Conservation (phyloP, 116 monocot species). For the Trichopus zeylanicus region DNA sequence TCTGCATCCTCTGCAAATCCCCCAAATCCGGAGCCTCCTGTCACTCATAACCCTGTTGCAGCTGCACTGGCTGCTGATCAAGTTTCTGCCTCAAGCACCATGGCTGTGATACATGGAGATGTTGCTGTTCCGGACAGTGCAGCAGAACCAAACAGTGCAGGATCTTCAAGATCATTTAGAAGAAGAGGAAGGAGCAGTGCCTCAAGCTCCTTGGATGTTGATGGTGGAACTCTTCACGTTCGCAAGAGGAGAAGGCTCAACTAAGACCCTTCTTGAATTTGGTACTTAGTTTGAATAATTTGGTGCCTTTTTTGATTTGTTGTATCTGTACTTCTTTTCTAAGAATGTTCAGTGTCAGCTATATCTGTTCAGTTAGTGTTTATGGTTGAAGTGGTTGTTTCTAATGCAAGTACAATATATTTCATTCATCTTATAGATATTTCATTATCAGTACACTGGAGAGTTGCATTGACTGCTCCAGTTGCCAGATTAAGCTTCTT, state of each 20-base stretch:
- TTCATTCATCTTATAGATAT: no score
- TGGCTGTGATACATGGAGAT: constrained; percentile 76
- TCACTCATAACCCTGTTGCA: constrained; percentile 13
- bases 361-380: no score
- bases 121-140: constrained; percentile 22
- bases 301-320: not conserved
- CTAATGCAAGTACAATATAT: no score
- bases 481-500: no score
- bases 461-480: no score
- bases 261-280: constrained; percentile 8
- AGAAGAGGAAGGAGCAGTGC: constrained; percentile 45
- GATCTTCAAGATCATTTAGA: constrained; percentile 51
- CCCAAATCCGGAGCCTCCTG: constrained; percentile 13
- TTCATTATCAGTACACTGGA: no score
- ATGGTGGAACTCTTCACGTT: constrained; percentile 46
- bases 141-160: constrained; percentile 57
- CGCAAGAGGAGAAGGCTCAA: constrained; percentile 66
- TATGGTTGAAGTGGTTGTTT: no score
- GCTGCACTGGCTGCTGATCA: constrained; percentile 41
- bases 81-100: constrained; percentile 82
- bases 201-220: constrained; percentile 51
- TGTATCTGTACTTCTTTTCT: not conserved
- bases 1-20: constrained; percentile 8
- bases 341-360: no score
- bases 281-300: not conserved